A percentile compares a stretch with the other conserved stretches of the same genome.
These are phyloP conservation scores for Populus tremula DNA, from an alignment of 345 rosid species.

Conservation along the genomic window DNA sequence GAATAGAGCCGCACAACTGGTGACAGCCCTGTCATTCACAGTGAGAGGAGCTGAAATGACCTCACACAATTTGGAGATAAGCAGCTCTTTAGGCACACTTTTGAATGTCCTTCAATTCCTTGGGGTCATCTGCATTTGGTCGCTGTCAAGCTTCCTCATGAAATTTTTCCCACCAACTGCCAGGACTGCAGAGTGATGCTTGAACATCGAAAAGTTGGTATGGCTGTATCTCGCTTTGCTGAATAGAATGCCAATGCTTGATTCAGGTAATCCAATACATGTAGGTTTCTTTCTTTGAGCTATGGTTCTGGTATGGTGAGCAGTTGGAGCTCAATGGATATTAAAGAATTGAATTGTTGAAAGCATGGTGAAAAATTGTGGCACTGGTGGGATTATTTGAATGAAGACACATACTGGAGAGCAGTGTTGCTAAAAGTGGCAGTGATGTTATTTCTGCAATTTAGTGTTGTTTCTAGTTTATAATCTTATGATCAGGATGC, in stretches of 20 bases:
- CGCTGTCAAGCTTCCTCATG: slow-evolving; percentile 89
- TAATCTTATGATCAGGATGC: slow-evolving; percentile 20
- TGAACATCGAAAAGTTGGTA: slow-evolving; percentile 8
- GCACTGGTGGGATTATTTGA: slow-evolving; percentile 11
- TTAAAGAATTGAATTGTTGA: slow-evolving; percentile 10
- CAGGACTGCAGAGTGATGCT: slow-evolving; percentile 25
- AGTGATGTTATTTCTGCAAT: slow-evolving; percentile 10
- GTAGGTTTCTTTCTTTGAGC: background rate
- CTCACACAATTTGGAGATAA: slow-evolving; percentile 80
- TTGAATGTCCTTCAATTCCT: slow-evolving; percentile 84
- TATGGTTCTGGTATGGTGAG: slow-evolving; percentile 7
- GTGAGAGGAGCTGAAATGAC: slow-evolving; percentile 88
- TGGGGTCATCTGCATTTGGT: slow-evolving; percentile 90
- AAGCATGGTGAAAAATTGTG: slow-evolving; percentile 9
- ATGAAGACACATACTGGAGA: slow-evolving; percentile 10
- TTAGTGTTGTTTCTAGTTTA: background rate
- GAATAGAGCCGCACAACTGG: slow-evolving; percentile 92
- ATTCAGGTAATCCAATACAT: slow-evolving; percentile 4
- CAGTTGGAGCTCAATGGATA: background rate
- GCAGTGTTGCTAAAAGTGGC: background rate
- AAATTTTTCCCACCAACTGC: slow-evolving; percentile 52
- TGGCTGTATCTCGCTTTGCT: background rate
- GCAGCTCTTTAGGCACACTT: slow-evolving; percentile 74
- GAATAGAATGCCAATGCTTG: slow-evolving; percentile 6
- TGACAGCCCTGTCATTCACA: slow-evolving; percentile 87